Base-by-base conservation (phyloP, 1,139 yeast species). In the Diutina mesorugosa region DNA sequence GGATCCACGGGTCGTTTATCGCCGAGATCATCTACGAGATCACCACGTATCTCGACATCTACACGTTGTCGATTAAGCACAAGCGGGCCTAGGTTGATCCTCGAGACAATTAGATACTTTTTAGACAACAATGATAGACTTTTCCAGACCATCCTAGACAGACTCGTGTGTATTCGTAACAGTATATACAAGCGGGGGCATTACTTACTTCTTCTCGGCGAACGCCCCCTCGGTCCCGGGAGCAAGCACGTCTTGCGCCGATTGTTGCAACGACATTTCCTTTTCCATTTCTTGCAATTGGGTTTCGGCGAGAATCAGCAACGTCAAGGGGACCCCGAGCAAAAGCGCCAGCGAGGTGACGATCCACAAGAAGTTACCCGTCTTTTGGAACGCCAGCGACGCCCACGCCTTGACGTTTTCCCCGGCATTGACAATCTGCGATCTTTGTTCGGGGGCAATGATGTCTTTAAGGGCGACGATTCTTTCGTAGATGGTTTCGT, bases 281-380 rank as follows among this genome's bases (percentile, higher is more conserved):
- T 88, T 89, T 76, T 91, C 97, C 87, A 90, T 82, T 74, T 91
- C 97, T 69, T 85, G 84, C 69, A 91, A 80, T 75, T 91, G 97
- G 67, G 90, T 93, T 76, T 91, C 99, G 60, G 91, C 84, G 66
- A 91, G 79, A 63, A 91, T 87, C 57, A 97, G 88, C 67, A 93
- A 78, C 7, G 97, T 85, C 64, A 90, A 78, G 61, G 99, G 99
- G 57, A 90, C 96, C 68, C 97, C 98, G 66, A 93, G 77, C 62
- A 93, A 80, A 66, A 95, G 75, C 48, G 90, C 84, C 57, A 95
- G 82, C 21, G 98, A 85, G 45, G 97, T 85, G 60, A 90, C 65
- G 59, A 86, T 79, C 98, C 98, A 95, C 62, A 91, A 77, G 55
- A 87, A 75, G 64, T 80, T 79, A 59, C 97, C 97, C 58, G 89